Evolutionary conservation across 106 monocot species (phyloP), one percentile per base, ranked within the genome.

Genomic region (Acorus calamus): DNA sequence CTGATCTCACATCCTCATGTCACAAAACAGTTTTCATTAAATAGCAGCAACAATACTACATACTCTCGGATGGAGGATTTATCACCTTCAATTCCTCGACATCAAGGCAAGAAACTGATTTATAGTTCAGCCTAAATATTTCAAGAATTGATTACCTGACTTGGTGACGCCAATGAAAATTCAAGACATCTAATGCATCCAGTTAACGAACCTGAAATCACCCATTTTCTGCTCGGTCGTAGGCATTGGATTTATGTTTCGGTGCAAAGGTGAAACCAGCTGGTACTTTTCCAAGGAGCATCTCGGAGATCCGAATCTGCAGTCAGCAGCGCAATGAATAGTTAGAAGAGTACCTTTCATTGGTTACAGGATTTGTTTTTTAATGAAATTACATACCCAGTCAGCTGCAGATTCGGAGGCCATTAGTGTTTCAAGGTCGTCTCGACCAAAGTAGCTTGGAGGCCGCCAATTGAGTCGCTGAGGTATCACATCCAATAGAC

Each of bases 401-500:
- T 96, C 96, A 4, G 90, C 96, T n/a, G 96, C 96, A 62, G 91
- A 96, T 64, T 96, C 87, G 49, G 96, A 96, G 66, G 80, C 84
- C 91, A 96, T 85, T 51, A 96, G 53, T 41, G 96, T 91, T 69
- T 96, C 96, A 28, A 96, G 96, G 52, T 91, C 91, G 58, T 96
- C 65, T 2, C 96, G 79, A 4, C 91, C 96, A 64, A 69, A 85
- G 69, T 87, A 96, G 74, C 82, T 77, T 3, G 96, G 96, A 6
- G 91, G 78, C 53, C 96, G 76, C 96, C 96, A 96, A 59, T 96
- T 96, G 51, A 91, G 57, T 3, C 78, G 50, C 56, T 96, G 96
- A 6, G 96, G 96, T 58, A 91, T 69, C 7, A 90, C 74, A 69
- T 96, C 96, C 64, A 96, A 66, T 11, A 96, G 68, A 50, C 90